A percentile compares a stretch with the other conserved stretches of the same genome.
Evolutionary conservation across 352 stramenopile genomes (phyloP).

Genomic region (Pythium chondricola): DNA sequence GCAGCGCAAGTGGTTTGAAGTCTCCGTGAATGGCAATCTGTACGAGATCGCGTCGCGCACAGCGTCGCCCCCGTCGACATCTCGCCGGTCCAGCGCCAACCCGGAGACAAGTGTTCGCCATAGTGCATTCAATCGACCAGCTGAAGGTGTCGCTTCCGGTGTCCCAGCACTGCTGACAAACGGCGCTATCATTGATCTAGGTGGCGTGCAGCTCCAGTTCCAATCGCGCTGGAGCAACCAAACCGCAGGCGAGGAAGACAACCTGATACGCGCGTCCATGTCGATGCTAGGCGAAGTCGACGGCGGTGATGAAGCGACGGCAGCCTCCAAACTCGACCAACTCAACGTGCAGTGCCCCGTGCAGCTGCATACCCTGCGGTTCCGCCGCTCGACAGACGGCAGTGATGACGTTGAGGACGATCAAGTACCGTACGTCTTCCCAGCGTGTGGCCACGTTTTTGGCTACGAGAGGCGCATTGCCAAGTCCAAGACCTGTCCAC

Average conservation of each 20-base stretch:
- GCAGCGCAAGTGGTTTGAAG: slow-evolving; percentile 69
- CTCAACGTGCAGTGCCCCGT: slow-evolving; percentile 76
- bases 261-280: slow-evolving; percentile 13
- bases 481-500: slow-evolving; percentile 43
- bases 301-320: slow-evolving; percentile 28
- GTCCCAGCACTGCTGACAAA: slow-evolving; percentile 49
- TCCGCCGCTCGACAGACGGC: slow-evolving; percentile 28
- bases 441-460: slow-evolving; percentile 75
- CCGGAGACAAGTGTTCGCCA: slow-evolving; percentile 28
- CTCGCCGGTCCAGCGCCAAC: slow-evolving; percentile 10
- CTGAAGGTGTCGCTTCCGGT: slow-evolving; percentile 21
- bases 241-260: neutral
- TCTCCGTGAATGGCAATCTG: slow-evolving; percentile 72
- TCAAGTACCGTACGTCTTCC: slow-evolving; percentile 69
- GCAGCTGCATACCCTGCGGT: slow-evolving; percentile 61
- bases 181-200: slow-evolving; percentile 69
- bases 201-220: slow-evolving; percentile 73
- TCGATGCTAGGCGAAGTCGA: neutral
- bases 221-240: slow-evolving; percentile 32
- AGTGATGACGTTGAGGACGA: slow-evolving; percentile 43
- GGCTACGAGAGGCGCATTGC: slow-evolving; percentile 71
- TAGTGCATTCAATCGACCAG: slow-evolving; percentile 65
- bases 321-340: slow-evolving; percentile 55
- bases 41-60: slow-evolving; percentile 54
- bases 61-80: slow-evolving; percentile 12